These are phyloP conservation scores for Pholiota microspora DNA, from an alignment of 768 basidiomycete genomes.

Conservation along the genomic window DNA sequence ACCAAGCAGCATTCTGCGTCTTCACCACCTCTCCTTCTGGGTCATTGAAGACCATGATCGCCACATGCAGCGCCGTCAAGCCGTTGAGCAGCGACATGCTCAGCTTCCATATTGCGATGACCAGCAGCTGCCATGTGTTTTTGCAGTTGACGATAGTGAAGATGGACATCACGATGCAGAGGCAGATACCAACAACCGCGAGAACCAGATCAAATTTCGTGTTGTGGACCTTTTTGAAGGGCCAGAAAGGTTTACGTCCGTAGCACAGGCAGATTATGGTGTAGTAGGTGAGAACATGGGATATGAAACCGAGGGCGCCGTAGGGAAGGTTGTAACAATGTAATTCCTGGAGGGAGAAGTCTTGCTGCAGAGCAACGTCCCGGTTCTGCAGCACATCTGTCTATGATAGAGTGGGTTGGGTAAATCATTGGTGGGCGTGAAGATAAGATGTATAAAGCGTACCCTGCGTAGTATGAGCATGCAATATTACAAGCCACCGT, in stretches of 20 bases:
- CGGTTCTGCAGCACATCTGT: background rate
- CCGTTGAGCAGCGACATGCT: constrained; percentile 26
- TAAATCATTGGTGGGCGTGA: background rate
- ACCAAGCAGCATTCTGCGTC: constrained; percentile 20
- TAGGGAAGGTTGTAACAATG: constrained; percentile 26
- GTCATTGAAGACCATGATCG: constrained; percentile 19
- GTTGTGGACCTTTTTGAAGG: constrained; percentile 20
- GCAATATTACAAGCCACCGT: no score
- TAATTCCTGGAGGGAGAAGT: constrained; percentile 19
- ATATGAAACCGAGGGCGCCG: constrained; percentile 25
- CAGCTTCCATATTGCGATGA: constrained; percentile 26
- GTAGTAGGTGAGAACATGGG: constrained; percentile 25
- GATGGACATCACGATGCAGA: constrained; percentile 24
- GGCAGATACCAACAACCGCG: constrained; percentile 17
- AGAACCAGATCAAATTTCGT: constrained; percentile 21
- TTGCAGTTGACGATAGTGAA: constrained; percentile 24
- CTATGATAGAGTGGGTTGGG: background rate
- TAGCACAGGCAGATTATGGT: constrained; percentile 23
- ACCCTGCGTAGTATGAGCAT: background rate
- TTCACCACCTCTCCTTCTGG: constrained; percentile 16
- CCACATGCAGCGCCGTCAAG: constrained; percentile 22
- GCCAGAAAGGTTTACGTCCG: constrained; percentile 25
- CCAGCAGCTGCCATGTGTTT: constrained; percentile 25
- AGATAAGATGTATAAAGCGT: background rate
- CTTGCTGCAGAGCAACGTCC: constrained; percentile 12